Evolutionary conservation across 192 early-diverging fungal genomes (phyloP).

Genomic region (Gonapodya sp.): DNA sequence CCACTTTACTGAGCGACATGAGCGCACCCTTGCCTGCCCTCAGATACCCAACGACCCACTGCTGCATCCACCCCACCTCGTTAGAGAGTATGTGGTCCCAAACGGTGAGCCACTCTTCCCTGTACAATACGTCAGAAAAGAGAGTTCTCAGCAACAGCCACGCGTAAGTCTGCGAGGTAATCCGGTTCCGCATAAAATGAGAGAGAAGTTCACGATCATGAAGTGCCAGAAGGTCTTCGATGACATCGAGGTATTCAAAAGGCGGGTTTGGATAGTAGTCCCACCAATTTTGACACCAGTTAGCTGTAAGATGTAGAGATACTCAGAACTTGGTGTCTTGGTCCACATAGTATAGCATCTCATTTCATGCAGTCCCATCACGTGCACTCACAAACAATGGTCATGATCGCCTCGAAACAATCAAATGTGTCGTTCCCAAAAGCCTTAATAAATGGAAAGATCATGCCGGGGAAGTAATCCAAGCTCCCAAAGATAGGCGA

Average conservation of each 20-base stretch:
- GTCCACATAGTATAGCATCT: neutral
- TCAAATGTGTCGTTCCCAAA: slow-evolving; percentile 42
- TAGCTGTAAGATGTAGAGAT: slow-evolving; percentile 25
- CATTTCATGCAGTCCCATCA: neutral
- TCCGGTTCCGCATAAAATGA: slow-evolving; percentile 32
- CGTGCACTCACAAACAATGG: slow-evolving; percentile 31
- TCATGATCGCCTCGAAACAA: slow-evolving; percentile 42
- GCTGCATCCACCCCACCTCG: slow-evolving; percentile 33
- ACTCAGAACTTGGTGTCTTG: neutral
- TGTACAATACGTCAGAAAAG: slow-evolving; percentile 35
- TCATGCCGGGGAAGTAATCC: slow-evolving; percentile 45
- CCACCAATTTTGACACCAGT: slow-evolving; percentile 64
- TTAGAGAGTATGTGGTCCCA: slow-evolving; percentile 50
- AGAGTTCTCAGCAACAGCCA: slow-evolving; percentile 37
- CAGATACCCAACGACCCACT: slow-evolving; percentile 36
- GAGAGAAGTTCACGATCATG: slow-evolving; percentile 37
- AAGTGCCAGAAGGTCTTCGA: slow-evolving; percentile 35
- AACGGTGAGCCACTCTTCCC: slow-evolving; percentile 36
- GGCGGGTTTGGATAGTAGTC: slow-evolving; percentile 57
- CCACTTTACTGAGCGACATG: slow-evolving; percentile 20
- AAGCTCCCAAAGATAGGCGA: slow-evolving; percentile 48
- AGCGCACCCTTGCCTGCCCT: slow-evolving; percentile 22
- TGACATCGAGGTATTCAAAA: slow-evolving; percentile 37
- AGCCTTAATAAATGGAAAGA: slow-evolving; percentile 50
- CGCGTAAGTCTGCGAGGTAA: slow-evolving; percentile 38